Base-by-base conservation (phyloP, 1,284 basidiomycete species). In the Vanrija sp. region DNA sequence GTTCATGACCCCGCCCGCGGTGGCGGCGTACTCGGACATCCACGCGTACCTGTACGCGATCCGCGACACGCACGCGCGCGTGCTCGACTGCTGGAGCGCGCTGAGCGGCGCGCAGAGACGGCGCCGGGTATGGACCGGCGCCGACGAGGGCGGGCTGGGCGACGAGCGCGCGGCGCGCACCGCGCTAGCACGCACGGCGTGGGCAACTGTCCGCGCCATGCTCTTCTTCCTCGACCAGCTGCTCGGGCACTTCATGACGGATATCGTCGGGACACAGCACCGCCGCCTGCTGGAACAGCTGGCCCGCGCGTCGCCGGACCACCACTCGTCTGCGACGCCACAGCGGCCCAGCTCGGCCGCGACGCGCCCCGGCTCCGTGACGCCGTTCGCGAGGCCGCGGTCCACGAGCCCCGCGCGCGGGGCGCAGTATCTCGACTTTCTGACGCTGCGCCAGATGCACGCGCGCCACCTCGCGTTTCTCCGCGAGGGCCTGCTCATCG, bases 241-340 rank as follows among this genome's bases (percentile, higher is more conserved):
- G 8, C 77, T 89, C 48, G 85, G 85, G 7, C 91, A 93, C 72
- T 83, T 89, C 59, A 89, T 91, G 88, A 88, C 84, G 61, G 91
- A 95, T 64, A 89, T 95, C 7, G 82, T 94, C 28, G 91, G 93
- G 57, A 83, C 86, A 15, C 91, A 95, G 71, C 92, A 87, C 68
- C 77, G 54, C 6, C 56, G 63, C 3, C 58, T 74, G 10, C 57
- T 73, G 5, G 63, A 64, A 19, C 60, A 70, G 43, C 57, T 76
- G 5, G 61, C 66, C 10, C 25, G n/a, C 34, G 46, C 44, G 15
- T 16, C 26, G 6, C 28, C 28, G 3, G 26, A 42, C n/a, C 46
- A 46, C 3, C 54, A 38, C 21, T 14, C 19, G 21, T 23, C 21
- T 5, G 26, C 2, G 15, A 40, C 34, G 38, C 21, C 26, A 10